phyloP scores from a whole-genome alignment of 129 eudicot species.

The Ambrosia trifida region DNA sequence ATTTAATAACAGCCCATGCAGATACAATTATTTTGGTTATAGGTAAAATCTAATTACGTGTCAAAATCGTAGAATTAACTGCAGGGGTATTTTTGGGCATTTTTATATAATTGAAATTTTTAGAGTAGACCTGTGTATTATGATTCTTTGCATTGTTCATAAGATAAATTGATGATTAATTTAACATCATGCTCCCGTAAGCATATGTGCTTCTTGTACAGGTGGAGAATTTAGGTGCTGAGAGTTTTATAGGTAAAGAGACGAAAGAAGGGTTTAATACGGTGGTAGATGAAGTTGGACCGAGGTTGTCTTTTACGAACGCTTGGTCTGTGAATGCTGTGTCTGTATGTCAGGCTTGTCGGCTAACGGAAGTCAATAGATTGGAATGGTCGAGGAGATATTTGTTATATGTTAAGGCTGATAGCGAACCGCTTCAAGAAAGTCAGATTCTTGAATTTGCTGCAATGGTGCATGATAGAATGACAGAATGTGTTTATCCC shows the following conservation, averaged over 20 bases:
- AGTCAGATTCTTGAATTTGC: conserved; percentile 73
- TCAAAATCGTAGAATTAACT: too few relatives aligned
- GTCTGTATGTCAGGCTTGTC: conserved; percentile 80
- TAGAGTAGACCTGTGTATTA: too few relatives aligned
- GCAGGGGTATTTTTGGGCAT: too few relatives aligned
- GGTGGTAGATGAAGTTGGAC: conserved; percentile 78
- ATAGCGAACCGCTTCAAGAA: conserved; percentile 41
- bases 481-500: conserved; percentile 84
- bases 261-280: conserved; percentile 37
- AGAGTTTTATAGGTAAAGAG: conserved; percentile 59
- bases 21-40: too few relatives aligned
- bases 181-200: too few relatives aligned
- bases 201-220: too few relatives aligned
- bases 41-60: too few relatives aligned
- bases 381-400: conserved; percentile 86
- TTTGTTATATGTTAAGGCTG: conserved; percentile 49
- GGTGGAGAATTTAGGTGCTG: conserved; percentile 60
- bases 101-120: too few relatives aligned
- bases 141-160: too few relatives aligned
- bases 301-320: conserved; percentile 85
- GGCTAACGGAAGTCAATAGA: conserved; percentile 72
- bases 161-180: too few relatives aligned
- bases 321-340: conserved; percentile 95
- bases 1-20: too few relatives aligned
- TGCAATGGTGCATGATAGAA: conserved; percentile 84